Percentiles rank a stretch among this genome's conserved stretches.
Conservation (phyloP, 495 filamentous ascomycete genomes). For the Aspergillus nidulans region DNA sequence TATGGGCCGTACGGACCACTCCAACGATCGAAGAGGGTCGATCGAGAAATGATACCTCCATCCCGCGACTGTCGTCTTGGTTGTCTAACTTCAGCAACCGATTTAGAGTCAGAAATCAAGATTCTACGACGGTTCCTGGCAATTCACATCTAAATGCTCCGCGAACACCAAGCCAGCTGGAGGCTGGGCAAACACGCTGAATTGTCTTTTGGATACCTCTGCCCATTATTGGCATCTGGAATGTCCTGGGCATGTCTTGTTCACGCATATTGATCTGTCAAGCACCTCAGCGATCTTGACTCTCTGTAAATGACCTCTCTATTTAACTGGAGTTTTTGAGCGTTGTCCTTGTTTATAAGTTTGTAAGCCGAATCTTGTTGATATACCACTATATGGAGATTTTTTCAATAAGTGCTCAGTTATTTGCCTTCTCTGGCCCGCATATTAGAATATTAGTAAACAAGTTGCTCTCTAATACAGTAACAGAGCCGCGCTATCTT, state of each 20-base stretch:
- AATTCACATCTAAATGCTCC: background rate
- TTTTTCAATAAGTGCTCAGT: background rate
- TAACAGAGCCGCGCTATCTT: too few relatives aligned
- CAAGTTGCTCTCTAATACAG: too few relatives aligned
- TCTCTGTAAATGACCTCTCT: background rate
- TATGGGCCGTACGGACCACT: too few relatives aligned
- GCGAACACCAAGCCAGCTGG: slow-evolving; percentile 31
- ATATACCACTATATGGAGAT: background rate
- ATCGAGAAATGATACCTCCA: background rate
- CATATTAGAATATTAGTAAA: too few relatives aligned
- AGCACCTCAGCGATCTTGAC: background rate
- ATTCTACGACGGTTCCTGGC: background rate
- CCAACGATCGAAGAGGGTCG: background rate
- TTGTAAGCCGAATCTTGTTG: background rate
- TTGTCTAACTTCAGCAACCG: background rate
- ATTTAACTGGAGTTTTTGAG: background rate
- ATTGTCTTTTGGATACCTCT: slow-evolving; percentile 1
- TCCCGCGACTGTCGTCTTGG: background rate
- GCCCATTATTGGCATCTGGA: slow-evolving; percentile 27
- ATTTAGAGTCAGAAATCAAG: background rate
- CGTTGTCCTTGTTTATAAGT: background rate
- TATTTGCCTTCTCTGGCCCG: too few relatives aligned
- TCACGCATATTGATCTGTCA: background rate
- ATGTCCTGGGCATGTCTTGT: slow-evolving; percentile 21
- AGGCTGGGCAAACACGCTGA: slow-evolving; percentile 22